Percentiles rank a stretch among this genome's conserved stretches.
Conservation (phyloP, 208 protist species). For the Tritrichomonas foetus region DNA sequence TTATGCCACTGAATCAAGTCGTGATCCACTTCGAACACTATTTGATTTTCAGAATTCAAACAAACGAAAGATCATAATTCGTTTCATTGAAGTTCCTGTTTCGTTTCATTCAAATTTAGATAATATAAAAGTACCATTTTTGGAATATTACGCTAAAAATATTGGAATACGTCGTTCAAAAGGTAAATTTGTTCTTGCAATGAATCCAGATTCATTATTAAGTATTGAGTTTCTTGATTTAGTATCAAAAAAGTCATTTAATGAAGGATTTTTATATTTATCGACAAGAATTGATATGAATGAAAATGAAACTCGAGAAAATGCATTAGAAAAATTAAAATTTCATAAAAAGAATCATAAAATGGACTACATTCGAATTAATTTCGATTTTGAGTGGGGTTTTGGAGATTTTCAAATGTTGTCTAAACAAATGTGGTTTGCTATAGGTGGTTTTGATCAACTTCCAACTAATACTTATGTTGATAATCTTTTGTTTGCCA, state of each 20-base stretch:
- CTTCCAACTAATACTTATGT: not conserved
- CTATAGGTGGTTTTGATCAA: not conserved
- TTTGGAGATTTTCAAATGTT: not conserved
- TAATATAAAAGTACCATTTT: not conserved
- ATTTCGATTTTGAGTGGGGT: not conserved
- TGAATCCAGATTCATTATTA: not conserved
- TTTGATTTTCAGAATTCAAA: no score
- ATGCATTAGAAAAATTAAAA: not conserved
- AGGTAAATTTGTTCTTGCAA: not conserved
- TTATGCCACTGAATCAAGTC: not conserved
- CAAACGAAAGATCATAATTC: not conserved
- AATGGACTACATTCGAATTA: not conserved
- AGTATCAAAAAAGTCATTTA: not conserved
- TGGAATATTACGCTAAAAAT: conserved; percentile 6
- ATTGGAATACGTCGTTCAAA: not conserved
- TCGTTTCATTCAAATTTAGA: not conserved
- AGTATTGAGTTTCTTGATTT: not conserved
- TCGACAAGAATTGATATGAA: not conserved
- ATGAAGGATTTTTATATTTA: not conserved
- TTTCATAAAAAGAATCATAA: not conserved
- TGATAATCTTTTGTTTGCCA: not conserved
- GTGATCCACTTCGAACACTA: no score
- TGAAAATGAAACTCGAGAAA: not conserved
- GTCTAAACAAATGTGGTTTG: not conserved
- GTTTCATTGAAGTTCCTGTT: not conserved